These are phyloP conservation scores for Asclepias syriaca DNA, from an alignment of 257 asterid genomes.

Conservation along the genomic window DNA sequence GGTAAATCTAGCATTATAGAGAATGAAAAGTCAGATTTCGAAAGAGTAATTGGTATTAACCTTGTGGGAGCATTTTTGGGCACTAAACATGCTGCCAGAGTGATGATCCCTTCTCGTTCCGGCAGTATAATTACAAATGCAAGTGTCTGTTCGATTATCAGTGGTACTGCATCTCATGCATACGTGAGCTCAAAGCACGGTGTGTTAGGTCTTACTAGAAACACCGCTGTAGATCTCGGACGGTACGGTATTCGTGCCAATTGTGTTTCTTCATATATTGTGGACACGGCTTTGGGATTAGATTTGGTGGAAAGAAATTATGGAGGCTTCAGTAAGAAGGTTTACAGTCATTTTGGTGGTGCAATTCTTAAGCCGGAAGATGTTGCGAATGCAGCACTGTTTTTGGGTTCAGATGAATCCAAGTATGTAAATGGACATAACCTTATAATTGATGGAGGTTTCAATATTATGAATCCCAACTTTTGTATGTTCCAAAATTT, in stretches of 20 bases:
- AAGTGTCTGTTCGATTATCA: constrained; percentile 3
- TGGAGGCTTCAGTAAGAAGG: neutral
- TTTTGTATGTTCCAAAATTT: neutral
- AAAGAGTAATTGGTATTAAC: no score
- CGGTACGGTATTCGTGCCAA: constrained; percentile 30
- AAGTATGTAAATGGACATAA: constrained; percentile 33
- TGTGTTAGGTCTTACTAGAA: constrained; percentile 28
- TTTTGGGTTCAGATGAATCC: constrained; percentile 19
- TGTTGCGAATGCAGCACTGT: neutral
- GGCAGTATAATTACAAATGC: constrained; percentile 16
- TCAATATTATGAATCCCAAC: neutral
- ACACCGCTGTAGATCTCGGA: constrained; percentile 31
- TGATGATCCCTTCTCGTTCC: neutral
- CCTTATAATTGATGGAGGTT: constrained; percentile 30
- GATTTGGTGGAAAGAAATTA: neutral
- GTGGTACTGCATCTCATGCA: constrained; percentile 24
- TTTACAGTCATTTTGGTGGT: constrained; percentile 1
- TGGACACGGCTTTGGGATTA: constrained; percentile 16
- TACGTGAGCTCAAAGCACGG: constrained; percentile 32
- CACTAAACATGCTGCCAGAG: no score
- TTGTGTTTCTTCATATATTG: constrained; percentile 26
- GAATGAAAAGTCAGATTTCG: neutral
- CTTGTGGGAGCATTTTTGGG: no score
- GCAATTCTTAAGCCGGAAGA: neutral
- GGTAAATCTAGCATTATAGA: constrained; percentile 8